A percentile compares a stretch with the other conserved stretches of the same genome.
Conservation (phyloP, 1,139 yeast genomes). For the Nakaseomyces nivariensis region DNA sequence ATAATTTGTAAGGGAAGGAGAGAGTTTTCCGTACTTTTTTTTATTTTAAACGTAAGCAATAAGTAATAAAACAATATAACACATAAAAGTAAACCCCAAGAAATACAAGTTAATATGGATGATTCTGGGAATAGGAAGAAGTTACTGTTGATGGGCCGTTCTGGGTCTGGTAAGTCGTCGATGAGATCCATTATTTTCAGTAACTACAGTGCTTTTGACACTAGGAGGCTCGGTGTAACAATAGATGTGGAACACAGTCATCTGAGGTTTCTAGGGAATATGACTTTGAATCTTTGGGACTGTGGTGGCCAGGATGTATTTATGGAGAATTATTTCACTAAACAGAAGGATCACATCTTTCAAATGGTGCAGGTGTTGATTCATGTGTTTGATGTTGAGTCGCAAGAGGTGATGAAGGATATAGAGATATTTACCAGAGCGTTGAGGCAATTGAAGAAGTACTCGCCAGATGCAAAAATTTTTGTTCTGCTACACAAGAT, state of each 20-base stretch:
- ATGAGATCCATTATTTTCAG: slow-evolving; percentile 94
- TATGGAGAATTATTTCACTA: slow-evolving; percentile 85
- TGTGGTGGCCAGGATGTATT: slow-evolving; percentile 98
- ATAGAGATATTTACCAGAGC: slow-evolving; percentile 85
- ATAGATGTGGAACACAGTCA: slow-evolving; percentile 97
- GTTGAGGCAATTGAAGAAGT: slow-evolving; percentile 69
- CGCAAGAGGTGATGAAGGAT: slow-evolving; percentile 85
- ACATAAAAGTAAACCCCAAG: background rate
- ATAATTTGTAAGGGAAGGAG: too few species aligned
- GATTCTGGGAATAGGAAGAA: slow-evolving; percentile 24
- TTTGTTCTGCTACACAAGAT: slow-evolving; percentile 89
- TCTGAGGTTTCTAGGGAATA: slow-evolving; percentile 80
- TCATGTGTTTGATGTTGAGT: slow-evolving; percentile 93
- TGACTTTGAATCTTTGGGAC: slow-evolving; percentile 95
- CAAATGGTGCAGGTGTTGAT: slow-evolving; percentile 95
- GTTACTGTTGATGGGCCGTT: slow-evolving; percentile 57
- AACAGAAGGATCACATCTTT: slow-evolving; percentile 84
- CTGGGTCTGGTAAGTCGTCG: slow-evolving; percentile 95
- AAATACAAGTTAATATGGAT: slow-evolving; percentile 9
- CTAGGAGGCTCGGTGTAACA: slow-evolving; percentile 91
- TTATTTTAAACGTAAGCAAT: too few species aligned
- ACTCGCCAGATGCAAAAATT: slow-evolving; percentile 84
- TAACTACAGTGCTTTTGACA: slow-evolving; percentile 93
- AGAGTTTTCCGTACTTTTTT: too few species aligned
- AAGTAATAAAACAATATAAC: too few species aligned